Percentiles rank a stretch among this genome's conserved stretches.
Evolutionary conservation across 1,284 basidiomycete species (phyloP).

Genomic region (Cryptococcus hybrid): DNA sequence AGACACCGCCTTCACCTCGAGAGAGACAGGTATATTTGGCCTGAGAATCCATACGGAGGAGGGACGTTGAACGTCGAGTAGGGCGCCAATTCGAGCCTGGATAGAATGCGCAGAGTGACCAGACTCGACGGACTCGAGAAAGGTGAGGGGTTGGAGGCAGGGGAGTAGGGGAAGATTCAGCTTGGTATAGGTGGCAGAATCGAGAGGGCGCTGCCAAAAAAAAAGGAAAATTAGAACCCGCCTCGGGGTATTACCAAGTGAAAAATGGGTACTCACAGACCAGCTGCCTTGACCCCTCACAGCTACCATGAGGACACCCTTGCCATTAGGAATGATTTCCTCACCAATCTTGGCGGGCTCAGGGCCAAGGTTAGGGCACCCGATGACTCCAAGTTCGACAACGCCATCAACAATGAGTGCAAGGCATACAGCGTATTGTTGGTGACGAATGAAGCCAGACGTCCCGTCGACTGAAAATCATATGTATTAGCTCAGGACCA

Average conservation of each 20-base stretch:
- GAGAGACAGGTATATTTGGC: slow-evolving; percentile 91
- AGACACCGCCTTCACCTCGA: slow-evolving; percentile 83
- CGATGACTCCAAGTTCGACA: slow-evolving; percentile 87
- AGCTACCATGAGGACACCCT: slow-evolving; percentile 80
- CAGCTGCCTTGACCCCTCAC: slow-evolving; percentile 74
- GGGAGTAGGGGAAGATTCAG: slow-evolving; percentile 39
- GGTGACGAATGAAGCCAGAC: slow-evolving; percentile 81
- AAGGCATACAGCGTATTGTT: slow-evolving; percentile 96
- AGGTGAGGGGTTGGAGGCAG: slow-evolving; percentile 47
- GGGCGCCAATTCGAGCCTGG: slow-evolving; percentile 68
- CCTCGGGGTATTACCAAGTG: background rate
- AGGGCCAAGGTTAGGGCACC: slow-evolving; percentile 88
- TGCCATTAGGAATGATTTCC: slow-evolving; percentile 52
- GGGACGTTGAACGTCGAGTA: slow-evolving; percentile 66
- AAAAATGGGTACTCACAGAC: slow-evolving; percentile 54
- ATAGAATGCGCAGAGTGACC: slow-evolving; percentile 86
- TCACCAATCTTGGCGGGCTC: slow-evolving; percentile 60
- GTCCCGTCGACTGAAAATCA: slow-evolving; percentile 37
- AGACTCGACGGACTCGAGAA: slow-evolving; percentile 93
- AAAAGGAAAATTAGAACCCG: background rate
- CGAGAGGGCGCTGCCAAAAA: slow-evolving; percentile 30
- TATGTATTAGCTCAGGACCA: slow-evolving; percentile 4
- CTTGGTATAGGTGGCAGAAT: slow-evolving; percentile 33
- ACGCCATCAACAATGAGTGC: slow-evolving; percentile 81
- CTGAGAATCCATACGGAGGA: slow-evolving; percentile 92